These are phyloP conservation scores for Fusarium sp. DNA, from an alignment of 2,329 filamentous ascomycete genomes.

Conservation along the genomic window DNA sequence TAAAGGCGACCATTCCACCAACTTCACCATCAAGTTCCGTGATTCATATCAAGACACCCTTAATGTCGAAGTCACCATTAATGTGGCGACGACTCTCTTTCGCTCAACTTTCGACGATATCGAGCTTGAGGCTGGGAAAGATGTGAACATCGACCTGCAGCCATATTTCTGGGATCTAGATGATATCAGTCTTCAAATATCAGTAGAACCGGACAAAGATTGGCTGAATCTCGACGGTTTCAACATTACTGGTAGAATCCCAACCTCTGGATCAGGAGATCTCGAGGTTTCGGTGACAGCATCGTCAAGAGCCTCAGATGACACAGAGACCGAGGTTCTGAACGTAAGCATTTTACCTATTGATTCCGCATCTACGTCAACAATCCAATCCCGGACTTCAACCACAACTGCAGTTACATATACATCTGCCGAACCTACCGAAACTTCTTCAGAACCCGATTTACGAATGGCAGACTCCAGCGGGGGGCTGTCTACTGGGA, in stretches of 20 bases:
- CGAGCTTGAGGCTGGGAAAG: slow-evolving; percentile 54
- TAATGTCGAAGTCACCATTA: slow-evolving; percentile 61
- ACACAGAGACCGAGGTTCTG: slow-evolving; percentile 54
- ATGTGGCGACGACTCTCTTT: slow-evolving; percentile 55
- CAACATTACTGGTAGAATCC: slow-evolving; percentile 56
- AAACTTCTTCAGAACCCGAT: slow-evolving; percentile 29
- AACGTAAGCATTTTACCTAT: slow-evolving; percentile 51
- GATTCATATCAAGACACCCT: slow-evolving; percentile 71
- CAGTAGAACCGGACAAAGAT: slow-evolving; percentile 50
- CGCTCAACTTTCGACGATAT: slow-evolving; percentile 54
- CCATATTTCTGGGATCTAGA: slow-evolving; percentile 55
- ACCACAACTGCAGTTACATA: slow-evolving; percentile 32
- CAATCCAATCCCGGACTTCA: slow-evolving; percentile 26
- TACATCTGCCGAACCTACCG: slow-evolving; percentile 38
- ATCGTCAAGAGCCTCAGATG: slow-evolving; percentile 48
- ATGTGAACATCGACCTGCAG: slow-evolving; percentile 57
- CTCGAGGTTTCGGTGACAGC: slow-evolving; percentile 49
- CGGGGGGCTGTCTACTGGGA: slow-evolving; percentile 46
- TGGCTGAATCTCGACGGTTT: slow-evolving; percentile 58
- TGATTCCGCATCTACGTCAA: slow-evolving; percentile 37
- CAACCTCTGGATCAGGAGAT: slow-evolving; percentile 49
- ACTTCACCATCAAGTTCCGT: slow-evolving; percentile 70
- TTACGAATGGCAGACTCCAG: slow-evolving; percentile 23
- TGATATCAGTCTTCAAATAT: slow-evolving; percentile 53
- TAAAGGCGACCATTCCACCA: slow-evolving; percentile 65